phyloP scores from a whole-genome alignment of 768 basidiomycete species.

The Hypholoma fasciculare region DNA sequence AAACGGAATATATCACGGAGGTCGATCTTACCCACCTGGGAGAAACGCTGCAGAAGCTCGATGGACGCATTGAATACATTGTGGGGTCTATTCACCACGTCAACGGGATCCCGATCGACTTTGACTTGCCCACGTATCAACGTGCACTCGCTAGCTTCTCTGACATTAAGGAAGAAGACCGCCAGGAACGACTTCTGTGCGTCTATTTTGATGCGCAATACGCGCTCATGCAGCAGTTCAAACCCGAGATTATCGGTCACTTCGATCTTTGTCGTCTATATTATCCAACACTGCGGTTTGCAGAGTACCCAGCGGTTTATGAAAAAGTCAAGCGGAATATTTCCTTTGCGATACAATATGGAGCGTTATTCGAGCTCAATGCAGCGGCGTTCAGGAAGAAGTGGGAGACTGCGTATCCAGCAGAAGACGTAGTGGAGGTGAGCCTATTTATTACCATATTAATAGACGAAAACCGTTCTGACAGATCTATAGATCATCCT shows the following conservation, averaged over 20 bases:
- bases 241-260: slow-evolving; percentile 91
- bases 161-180: slow-evolving; percentile 26
- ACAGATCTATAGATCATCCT: slow-evolving; percentile 52
- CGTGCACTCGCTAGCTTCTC: slow-evolving; percentile 50
- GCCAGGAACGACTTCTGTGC: slow-evolving; percentile 50
- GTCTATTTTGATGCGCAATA: slow-evolving; percentile 88
- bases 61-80: slow-evolving; percentile 73
- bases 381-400: slow-evolving; percentile 91
- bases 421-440: slow-evolving; percentile 73
- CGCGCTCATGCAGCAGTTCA: slow-evolving; percentile 64
- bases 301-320: slow-evolving; percentile 60
- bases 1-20: slow-evolving; percentile 83
- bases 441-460: slow-evolving; percentile 11
- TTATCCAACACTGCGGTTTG: slow-evolving; percentile 58
- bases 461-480: background rate
- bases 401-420: slow-evolving; percentile 87
- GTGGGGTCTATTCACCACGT: slow-evolving; percentile 96
- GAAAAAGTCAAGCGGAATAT: slow-evolving; percentile 76
- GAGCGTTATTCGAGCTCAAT: slow-evolving; percentile 92
- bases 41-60: slow-evolving; percentile 47
- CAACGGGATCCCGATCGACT: slow-evolving; percentile 59
- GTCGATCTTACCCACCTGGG: slow-evolving; percentile 67
- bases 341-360: slow-evolving; percentile 69
- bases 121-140: slow-evolving; percentile 73
- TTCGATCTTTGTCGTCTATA: slow-evolving; percentile 92